These are phyloP conservation scores for Millerago galiae DNA, from an alignment of 805 yeast genomes.

Conservation along the genomic window DNA sequence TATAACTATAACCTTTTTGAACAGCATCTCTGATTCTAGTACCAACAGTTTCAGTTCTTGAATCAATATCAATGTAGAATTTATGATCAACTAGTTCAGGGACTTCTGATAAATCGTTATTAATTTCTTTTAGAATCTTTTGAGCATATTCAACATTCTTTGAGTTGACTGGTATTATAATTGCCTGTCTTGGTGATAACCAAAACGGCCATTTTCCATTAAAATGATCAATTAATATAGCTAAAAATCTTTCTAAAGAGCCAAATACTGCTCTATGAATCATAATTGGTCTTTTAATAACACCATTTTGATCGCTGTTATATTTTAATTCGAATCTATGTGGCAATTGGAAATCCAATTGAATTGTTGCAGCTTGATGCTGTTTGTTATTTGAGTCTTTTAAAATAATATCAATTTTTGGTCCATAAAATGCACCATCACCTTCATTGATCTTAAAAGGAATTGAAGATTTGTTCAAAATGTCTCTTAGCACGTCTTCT, in stretches of 20 bases:
- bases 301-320: slow-evolving; percentile 42
- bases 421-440: slow-evolving; percentile 97
- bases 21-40: slow-evolving; percentile 75
- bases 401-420: slow-evolving; percentile 84
- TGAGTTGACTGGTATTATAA: slow-evolving; percentile 72
- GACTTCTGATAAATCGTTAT: slow-evolving; percentile 41
- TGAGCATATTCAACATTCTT: slow-evolving; percentile 51
- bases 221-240: slow-evolving; percentile 83
- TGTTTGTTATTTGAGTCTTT: slow-evolving; percentile 73
- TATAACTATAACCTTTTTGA: slow-evolving; percentile 65
- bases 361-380: slow-evolving; percentile 95
- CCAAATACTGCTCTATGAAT: slow-evolving; percentile 95
- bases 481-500: slow-evolving; percentile 56
- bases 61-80: slow-evolving; percentile 72
- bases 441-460: slow-evolving; percentile 74
- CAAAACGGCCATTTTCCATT: slow-evolving; percentile 97
- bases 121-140: slow-evolving; percentile 38
- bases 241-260: slow-evolving; percentile 87
- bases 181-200: slow-evolving; percentile 88
- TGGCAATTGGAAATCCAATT: slow-evolving; percentile 92
- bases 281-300: slow-evolving; percentile 75
- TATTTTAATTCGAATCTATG: slow-evolving; percentile 71
- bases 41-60: slow-evolving; percentile 72
- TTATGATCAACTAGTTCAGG: slow-evolving; percentile 52
- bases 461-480: slow-evolving; percentile 47